Evolutionary conservation across 2,329 filamentous ascomycete genomes (phyloP).

Genomic region (Aphanocladium album): DNA sequence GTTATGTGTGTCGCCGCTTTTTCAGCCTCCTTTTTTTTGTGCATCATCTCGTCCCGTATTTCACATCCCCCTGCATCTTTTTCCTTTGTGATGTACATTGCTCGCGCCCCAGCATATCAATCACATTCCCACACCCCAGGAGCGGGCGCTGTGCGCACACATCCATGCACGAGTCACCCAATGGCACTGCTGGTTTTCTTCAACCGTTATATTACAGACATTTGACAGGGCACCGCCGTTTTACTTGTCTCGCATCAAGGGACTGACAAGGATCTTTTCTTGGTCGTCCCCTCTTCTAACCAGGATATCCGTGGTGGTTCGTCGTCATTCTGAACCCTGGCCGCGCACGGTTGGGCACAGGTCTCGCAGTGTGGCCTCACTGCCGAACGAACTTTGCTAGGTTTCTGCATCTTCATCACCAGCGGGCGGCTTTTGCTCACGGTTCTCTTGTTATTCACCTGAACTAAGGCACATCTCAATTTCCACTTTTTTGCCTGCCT

Average conservation of each 20-base stretch:
- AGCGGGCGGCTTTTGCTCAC: background rate
- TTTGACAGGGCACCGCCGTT: background rate
- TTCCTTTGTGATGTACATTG: background rate
- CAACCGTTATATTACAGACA: background rate
- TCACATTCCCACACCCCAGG: background rate
- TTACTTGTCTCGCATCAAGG: background rate
- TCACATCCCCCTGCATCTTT: background rate
- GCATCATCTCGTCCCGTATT: background rate
- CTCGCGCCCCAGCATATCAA: too few species aligned
- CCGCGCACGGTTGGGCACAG: background rate
- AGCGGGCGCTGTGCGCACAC: background rate
- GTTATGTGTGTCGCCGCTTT: background rate
- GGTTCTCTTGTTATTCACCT: background rate
- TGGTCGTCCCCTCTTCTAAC: background rate
- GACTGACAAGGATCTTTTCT: background rate
- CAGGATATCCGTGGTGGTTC: background rate
- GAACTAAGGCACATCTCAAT: background rate
- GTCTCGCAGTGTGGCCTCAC: background rate
- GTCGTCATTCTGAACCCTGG: background rate
- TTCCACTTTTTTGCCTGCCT: background rate
- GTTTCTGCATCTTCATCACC: background rate
- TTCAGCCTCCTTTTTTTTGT: background rate
- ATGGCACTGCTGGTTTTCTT: background rate
- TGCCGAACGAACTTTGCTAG: background rate
- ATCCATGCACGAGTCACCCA: background rate